Evolutionary conservation across 2,329 filamentous ascomycete species (phyloP).

Genomic region (Atkinsonella hypoxylon): DNA sequence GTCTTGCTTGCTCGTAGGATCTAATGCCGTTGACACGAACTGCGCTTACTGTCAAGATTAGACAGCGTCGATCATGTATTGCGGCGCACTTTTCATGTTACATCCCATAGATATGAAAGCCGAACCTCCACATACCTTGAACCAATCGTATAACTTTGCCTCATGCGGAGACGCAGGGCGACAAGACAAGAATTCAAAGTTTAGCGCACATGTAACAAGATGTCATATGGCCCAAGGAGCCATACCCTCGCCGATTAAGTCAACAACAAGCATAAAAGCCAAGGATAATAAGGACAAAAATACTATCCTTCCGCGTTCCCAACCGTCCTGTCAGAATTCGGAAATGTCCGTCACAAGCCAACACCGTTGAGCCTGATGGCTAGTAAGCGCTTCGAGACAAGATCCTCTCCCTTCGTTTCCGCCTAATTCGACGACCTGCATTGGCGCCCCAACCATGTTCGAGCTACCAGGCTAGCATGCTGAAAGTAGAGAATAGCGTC

Average conservation of each 20-base stretch:
- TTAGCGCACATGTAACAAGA: too few relatives aligned
- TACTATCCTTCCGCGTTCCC: neutral
- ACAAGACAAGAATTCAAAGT: neutral
- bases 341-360: neutral
- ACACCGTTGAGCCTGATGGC: neutral
- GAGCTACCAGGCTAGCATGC: neutral
- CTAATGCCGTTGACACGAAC: neutral
- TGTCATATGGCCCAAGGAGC: too few relatives aligned
- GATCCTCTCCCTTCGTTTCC: too few relatives aligned
- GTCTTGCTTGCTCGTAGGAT: neutral
- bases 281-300: neutral
- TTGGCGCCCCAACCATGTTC: neutral
- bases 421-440: neutral
- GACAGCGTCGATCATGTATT: neutral
- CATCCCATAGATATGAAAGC: neutral
- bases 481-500: neutral
- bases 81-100: neutral
- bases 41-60: neutral
- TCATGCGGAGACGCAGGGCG: neutral
- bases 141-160: constrained; percentile 3
- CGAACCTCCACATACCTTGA: neutral
- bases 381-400: neutral
- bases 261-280: neutral
- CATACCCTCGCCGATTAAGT: too few relatives aligned
- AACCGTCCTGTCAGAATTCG: neutral